Conservation (phyloP, 106 monocot genomes). For the Apostasia ramifera region DNA sequence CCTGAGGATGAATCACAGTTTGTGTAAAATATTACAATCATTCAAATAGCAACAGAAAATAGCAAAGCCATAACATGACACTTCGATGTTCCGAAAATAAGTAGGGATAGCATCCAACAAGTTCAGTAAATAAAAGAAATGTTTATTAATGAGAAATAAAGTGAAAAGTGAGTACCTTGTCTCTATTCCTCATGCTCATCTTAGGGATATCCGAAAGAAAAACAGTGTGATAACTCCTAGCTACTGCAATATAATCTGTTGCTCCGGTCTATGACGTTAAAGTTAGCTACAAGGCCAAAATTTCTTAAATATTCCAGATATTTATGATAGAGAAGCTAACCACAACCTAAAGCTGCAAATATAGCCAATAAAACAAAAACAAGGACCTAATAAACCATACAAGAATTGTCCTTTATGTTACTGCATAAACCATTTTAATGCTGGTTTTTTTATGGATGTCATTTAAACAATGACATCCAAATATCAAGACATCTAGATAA, state of each 20-base stretch:
- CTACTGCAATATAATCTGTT: slow-evolving; percentile 90
- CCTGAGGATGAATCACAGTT: slow-evolving; percentile 22
- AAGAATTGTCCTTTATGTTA: too few relatives aligned
- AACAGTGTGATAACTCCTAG: slow-evolving; percentile 79
- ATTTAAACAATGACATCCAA: too few relatives aligned
- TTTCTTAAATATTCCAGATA: too few relatives aligned
- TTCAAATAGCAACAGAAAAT: neutral
- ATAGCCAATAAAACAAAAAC: too few relatives aligned
- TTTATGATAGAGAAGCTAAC: too few relatives aligned
- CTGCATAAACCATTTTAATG: too few relatives aligned
- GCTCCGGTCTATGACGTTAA: slow-evolving; percentile 48
- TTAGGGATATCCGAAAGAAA: slow-evolving; percentile 84
- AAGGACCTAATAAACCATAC: too few relatives aligned
- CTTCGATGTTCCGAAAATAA: neutral
- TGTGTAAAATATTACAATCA: neutral
- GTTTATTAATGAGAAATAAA: neutral
- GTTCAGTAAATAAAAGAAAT: too few relatives aligned
- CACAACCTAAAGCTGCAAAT: too few relatives aligned
- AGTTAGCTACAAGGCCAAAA: neutral
- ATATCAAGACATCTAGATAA: too few relatives aligned
- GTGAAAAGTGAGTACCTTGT: slow-evolving; percentile 56
- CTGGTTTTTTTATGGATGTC: too few relatives aligned
- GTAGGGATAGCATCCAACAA: too few relatives aligned
- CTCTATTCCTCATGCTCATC: slow-evolving; percentile 95
- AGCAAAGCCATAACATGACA: neutral